Evolutionary conservation across 2,329 filamentous ascomycete genomes (phyloP), one percentile per base, ranked within the genome.

Genomic region (Sarocladiaceae sp.): DNA sequence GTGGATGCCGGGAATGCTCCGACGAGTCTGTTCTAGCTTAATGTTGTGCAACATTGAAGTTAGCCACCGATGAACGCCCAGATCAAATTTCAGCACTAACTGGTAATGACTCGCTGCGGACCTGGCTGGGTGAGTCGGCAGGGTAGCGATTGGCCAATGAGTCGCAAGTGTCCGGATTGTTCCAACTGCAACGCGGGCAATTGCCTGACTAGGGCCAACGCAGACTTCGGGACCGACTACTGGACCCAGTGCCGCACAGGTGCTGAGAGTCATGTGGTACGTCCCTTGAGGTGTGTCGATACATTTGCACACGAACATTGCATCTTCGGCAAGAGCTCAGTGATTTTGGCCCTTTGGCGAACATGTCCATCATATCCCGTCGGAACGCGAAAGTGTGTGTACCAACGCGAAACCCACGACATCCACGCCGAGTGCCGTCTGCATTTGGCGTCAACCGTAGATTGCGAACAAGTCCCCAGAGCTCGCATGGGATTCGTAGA

Each of bases 191-290:
- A 40, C 7, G 6, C 7, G 4, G 37, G 7, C 37, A 20, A 37
- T 22, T 40, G 7, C 37, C 23, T 40, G 37, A 22, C 37, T 40
- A 40, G 37, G 37, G 6, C 4, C 37, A 23, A 7, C 17, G 37
- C 20, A 40, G 40, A 23, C 40, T 44, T 28, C 40, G 40, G 40
- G 40, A 26, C 40, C 11, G 40, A 44, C 23, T 13, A 26, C 22
- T 44, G 40, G 40, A 28, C 18, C 40, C 40, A 44, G 40, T 23
- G 40, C 40, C 23, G 40, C 40, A 44, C 40, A 44, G 40, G 22
- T 44, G 20, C 5, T 28, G 40, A 28, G 23, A 44, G 40, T 44
- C 40, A 44, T 44, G 40, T 44, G 40, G 40, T n/a, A 44, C 28
- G n/a, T n/a, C n/a, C n/a, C n/a, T n/a, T n/a, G n/a, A n/a, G 23